Conservation (phyloP, 805 yeast genomes). For the Candida montana region DNA sequence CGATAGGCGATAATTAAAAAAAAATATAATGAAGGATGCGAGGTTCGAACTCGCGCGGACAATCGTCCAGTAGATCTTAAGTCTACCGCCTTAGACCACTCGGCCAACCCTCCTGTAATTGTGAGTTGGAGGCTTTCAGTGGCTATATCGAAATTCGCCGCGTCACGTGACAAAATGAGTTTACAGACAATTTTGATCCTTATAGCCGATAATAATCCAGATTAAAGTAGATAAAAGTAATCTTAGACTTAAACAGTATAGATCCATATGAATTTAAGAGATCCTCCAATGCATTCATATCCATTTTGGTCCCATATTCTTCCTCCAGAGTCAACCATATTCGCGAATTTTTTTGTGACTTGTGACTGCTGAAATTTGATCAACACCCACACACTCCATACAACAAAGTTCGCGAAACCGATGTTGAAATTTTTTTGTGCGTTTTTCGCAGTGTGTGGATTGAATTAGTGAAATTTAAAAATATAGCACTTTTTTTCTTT, state of each 20-base stretch:
- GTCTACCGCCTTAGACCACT: conserved; percentile 35
- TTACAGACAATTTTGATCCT: no score
- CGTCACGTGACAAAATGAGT: conserved; percentile 4
- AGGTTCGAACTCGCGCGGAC: conserved; percentile 35
- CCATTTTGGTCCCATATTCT: no score
- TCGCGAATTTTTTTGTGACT: neutral
- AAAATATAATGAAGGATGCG: conserved; percentile 30
- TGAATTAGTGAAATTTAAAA: neutral
- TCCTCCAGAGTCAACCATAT: no score
- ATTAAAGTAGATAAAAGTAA: no score
- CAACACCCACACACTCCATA: conserved; percentile 5
- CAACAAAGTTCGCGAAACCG: conserved; percentile 1
- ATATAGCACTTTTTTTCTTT: conserved; percentile 1
- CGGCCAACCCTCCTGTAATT: conserved; percentile 30
- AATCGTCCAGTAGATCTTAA: conserved; percentile 31
- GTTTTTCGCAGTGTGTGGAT: neutral
- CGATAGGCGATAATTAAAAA: no score
- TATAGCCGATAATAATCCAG: no score
- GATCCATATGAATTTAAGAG: no score
- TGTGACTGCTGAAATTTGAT: neutral
- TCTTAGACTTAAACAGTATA: no score
- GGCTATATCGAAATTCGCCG: no score
- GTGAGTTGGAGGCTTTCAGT: neutral
- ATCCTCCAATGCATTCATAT: no score
- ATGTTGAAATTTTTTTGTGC: conserved; percentile 8